phyloP scores from a whole-genome alignment of 116 monocot species.

The Phalaenopsis hybrid region DNA sequence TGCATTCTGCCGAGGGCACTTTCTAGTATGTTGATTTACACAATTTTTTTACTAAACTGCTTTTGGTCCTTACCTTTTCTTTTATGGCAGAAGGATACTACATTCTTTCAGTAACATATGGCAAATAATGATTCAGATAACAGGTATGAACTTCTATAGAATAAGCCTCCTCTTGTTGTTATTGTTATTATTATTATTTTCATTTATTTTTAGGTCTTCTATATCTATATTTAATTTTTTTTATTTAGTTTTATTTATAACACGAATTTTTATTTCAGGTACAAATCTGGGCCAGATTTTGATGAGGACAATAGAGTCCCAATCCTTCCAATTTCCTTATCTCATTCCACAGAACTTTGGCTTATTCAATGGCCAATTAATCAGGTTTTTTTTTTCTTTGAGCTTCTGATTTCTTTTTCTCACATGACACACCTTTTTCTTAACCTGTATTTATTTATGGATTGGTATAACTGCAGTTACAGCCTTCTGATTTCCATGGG shows the following conservation, averaged over 20 bases:
- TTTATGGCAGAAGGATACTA: constrained; percentile 4
- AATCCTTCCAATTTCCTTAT: constrained; percentile 36
- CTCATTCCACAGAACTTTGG: constrained; percentile 71
- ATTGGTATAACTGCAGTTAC: constrained; percentile 35
- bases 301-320: constrained; percentile 31
- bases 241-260: background rate
- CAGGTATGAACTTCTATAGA: constrained; percentile 2
- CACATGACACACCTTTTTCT: background rate
- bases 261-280: constrained; percentile 24
- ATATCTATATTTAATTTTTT: background rate
- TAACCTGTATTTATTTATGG: background rate
- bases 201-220: background rate
- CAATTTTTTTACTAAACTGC: background rate
- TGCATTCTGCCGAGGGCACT: background rate
- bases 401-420: constrained; percentile 3
- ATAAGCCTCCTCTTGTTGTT: background rate
- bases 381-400: constrained; percentile 15
- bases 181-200: background rate
- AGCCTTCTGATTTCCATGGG: constrained; percentile 59
- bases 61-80: background rate
- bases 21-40: background rate
- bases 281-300: constrained; percentile 40
- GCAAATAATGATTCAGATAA: background rate
- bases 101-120: background rate
- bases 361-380: constrained; percentile 74